Percentiles rank a stretch among this genome's conserved stretches.
phyloP scores from a whole-genome alignment of 768 basidiomycete genomes.

The Termitomyces bulborhizus region DNA sequence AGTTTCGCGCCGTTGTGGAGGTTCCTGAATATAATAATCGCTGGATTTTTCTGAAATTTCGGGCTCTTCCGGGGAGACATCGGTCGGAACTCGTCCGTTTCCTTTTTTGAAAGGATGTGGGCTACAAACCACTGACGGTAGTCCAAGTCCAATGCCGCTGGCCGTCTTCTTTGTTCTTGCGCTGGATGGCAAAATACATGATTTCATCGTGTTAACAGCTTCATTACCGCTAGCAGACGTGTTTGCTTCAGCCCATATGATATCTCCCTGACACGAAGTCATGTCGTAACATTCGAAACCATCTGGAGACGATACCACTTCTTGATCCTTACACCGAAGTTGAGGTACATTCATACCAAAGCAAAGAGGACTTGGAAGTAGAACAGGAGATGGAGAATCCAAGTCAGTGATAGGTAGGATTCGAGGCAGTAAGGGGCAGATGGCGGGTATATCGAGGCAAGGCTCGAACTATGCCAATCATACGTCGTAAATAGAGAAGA shows the following conservation, averaged over 20 bases:
- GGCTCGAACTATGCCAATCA: background rate
- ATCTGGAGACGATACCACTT: background rate
- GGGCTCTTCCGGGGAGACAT: background rate
- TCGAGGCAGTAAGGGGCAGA: conserved; percentile 5
- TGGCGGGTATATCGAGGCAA: background rate
- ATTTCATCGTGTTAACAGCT: background rate
- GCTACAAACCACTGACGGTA: conserved; percentile 1
- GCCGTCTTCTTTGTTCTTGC: conserved; percentile 1
- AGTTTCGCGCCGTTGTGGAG: background rate
- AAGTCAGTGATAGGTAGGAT: background rate
- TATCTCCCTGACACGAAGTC: background rate
- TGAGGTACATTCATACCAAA: background rate
- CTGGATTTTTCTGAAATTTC: background rate
- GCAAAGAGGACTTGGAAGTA: conserved; percentile 1
- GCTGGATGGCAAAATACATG: background rate
- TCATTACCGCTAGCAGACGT: background rate
- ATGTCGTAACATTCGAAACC: background rate
- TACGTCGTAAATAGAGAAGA: background rate
- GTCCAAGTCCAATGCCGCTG: conserved; percentile 11
- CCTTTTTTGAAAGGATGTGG: background rate
- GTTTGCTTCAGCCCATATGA: background rate
- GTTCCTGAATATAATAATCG: background rate
- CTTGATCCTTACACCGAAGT: background rate
- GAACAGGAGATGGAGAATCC: conserved; percentile 12
- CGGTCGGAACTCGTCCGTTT: background rate